Percentiles rank a stretch among this genome's conserved stretches.
phyloP scores from a whole-genome alignment of 1,139 yeast species.

The Suhomyces bolitotheri region DNA sequence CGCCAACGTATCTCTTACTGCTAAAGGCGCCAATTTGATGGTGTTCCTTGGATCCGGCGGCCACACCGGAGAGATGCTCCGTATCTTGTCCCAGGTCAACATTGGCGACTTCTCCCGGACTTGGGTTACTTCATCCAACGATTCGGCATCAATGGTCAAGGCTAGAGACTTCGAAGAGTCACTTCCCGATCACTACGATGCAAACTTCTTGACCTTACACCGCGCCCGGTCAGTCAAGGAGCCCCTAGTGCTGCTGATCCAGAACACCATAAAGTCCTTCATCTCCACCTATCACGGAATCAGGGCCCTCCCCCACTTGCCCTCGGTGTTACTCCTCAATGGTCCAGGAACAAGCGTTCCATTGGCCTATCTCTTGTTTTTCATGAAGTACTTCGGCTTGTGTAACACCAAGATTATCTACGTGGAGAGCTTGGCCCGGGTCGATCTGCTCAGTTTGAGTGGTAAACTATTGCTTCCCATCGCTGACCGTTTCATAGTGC shows the following conservation, averaged over 20 bases:
- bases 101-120: conserved; percentile 32
- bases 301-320: conserved; percentile 28
- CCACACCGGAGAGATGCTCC: conserved; percentile 92
- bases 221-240: conserved; percentile 84
- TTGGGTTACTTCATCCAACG: conserved; percentile 58
- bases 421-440: conserved; percentile 88
- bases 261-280: conserved; percentile 51
- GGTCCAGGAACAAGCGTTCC: conserved; percentile 96
- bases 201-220: conserved; percentile 44
- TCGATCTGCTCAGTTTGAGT: conserved; percentile 68
- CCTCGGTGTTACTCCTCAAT: conserved; percentile 65
- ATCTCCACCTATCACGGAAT: conserved; percentile 27
- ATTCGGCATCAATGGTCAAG: conserved; percentile 53
- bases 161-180: conserved; percentile 46
- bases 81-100: conserved; percentile 50
- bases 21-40: conserved; percentile 39
- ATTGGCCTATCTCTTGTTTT: conserved; percentile 60
- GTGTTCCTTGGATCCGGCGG: conserved; percentile 82
- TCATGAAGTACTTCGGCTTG: conserved; percentile 54
- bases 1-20: conserved; percentile 12
- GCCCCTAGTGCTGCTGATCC: conserved; percentile 49
- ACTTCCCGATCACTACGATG: conserved; percentile 17
- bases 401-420: conserved; percentile 64
- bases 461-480: conserved; percentile 72
- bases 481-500: conserved; percentile 78